Evolutionary conservation across 2,329 filamentous ascomycete genomes (phyloP), one percentile per base, ranked within the genome.

Genomic region (Fusarium sp.): DNA sequence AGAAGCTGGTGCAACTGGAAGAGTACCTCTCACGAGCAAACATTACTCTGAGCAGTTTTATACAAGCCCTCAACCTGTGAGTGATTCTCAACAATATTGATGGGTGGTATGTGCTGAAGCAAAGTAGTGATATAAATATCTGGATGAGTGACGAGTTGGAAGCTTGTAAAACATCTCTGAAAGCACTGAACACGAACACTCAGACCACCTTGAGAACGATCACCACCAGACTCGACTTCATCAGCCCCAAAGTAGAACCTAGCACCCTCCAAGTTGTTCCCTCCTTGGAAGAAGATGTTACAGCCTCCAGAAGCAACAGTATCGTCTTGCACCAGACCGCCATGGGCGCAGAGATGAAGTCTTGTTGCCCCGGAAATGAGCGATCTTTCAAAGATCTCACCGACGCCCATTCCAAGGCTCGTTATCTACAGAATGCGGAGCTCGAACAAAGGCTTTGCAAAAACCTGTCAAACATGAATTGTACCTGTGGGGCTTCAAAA

Each of bases 121-220:
- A 33, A 7, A 15, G 4, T 15, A 49, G 48, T 1, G 48, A 51
- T 0, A 10, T 49, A 10, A 49, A 19, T 0, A 23, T 49, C 16
- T 21, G 11, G 0, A 33, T 19, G 5, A 2, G 8, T 7, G 29
- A 14, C 5, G 12, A 37, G 0, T 21, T 52, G 12, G 18, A 37
- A 0, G 18, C 18, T 21, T 21, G 4, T 2, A 27, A 0, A 9
- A 1, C 0, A 2, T 15, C 6, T 37, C 12, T 35, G 0, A 12
- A 52, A 9, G 9, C 18, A 6, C 31, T 15, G 0, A 2, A 35
- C 7, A 16, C 1, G 10, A 52, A 25, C 3, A 52, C 33, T 0
- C 23, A 27, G 7, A 9, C 48, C 10, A 12, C 7, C 0, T 12
- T 35, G 4, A 52, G 14, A 12, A 21, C 31, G 0, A 21, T 21